Evolutionary conservation across 2,329 filamentous ascomycete genomes (phyloP).

Genomic region (Colletotrichum viniferum): DNA sequence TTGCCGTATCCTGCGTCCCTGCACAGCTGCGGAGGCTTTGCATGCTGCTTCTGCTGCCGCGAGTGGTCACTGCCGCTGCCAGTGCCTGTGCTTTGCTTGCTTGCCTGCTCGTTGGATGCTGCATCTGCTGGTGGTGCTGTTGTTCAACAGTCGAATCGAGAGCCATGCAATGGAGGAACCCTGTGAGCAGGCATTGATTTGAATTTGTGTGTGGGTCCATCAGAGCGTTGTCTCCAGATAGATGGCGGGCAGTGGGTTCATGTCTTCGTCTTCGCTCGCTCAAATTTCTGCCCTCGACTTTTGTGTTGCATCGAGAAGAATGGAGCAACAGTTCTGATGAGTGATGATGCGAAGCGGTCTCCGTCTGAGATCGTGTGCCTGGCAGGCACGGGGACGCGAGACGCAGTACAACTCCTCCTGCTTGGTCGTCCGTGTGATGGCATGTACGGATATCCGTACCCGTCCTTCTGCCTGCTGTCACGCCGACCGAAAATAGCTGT

Average conservation of each 20-base stretch:
- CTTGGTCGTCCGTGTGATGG: not conserved
- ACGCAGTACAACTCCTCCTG: not conserved
- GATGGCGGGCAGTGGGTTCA: slow-evolving; percentile 12
- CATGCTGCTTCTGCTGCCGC: not conserved
- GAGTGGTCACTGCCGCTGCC: not conserved
- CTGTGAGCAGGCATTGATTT: slow-evolving; percentile 21
- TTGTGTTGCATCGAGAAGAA: slow-evolving; percentile 14
- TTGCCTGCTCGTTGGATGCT: not conserved
- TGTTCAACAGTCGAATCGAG: not conserved
- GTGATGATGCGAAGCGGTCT: slow-evolving; percentile 5
- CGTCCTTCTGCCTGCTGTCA: not conserved
- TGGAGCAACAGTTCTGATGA: not conserved
- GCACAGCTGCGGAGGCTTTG: not conserved
- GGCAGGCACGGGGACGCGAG: not conserved
- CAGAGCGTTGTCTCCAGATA: slow-evolving; percentile 6
- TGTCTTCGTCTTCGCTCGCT: not conserved
- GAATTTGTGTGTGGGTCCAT: slow-evolving; percentile 14
- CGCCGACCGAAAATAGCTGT: not conserved
- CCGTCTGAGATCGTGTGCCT: not conserved
- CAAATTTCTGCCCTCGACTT: not conserved
- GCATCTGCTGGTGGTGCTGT: not conserved
- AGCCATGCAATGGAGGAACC: slow-evolving; percentile 9
- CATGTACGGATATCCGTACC: not conserved
- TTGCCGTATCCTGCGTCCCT: not conserved
- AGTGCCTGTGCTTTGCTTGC: not conserved